Base-by-base conservation (phyloP, 352 stramenopile genomes). In the Phytophthora colocasiae region DNA sequence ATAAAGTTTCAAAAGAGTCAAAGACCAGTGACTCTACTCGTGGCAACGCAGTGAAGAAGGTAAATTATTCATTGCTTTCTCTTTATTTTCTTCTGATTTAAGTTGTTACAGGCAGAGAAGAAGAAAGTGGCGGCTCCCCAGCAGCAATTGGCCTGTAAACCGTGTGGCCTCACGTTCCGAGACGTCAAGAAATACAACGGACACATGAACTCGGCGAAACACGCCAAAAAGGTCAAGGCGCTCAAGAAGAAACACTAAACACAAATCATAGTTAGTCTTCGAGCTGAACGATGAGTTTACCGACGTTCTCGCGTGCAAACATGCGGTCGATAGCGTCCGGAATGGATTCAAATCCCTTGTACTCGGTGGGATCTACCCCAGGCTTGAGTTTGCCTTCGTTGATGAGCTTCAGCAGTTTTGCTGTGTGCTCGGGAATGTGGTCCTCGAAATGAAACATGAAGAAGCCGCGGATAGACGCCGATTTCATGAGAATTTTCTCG, bases 151-250 rank as follows among this genome's bases (percentile, higher is more conserved):
- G 64, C 70, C 43, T 95, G 87, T 51, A 77, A 85, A 39, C 63
- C 80, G 12, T 95, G 87, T 46, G 56, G 63, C 14, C 58, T 87
- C 36, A 71, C 51, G 31, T 95, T 92, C 47, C 72, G 74, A 9
- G 78, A 91, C 53, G 49, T 79, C 27, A 93, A 91, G 69, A 93
- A 92, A 65, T 95, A 87, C 81, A 95, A 95, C 43, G 85, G 78
- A 27, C 87, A 95, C 71, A 84, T 93, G 67, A 95, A 95, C 66
- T 93, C 87, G n/a, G 77, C 81, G 44, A 95, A 95, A 59, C 87
- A 95, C 62, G 80, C 85, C 14, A 85, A 86, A 47, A 85, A 83
- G 52, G 78, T 89, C 9, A 92, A 92, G 46, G 69, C 74, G 19
- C 57, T 80, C n/a, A 87, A 83, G 48, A 89, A 87, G 49, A 77